Conservation (phyloP, 2,329 filamentous ascomycete species). For the Penicillium carneum region DNA sequence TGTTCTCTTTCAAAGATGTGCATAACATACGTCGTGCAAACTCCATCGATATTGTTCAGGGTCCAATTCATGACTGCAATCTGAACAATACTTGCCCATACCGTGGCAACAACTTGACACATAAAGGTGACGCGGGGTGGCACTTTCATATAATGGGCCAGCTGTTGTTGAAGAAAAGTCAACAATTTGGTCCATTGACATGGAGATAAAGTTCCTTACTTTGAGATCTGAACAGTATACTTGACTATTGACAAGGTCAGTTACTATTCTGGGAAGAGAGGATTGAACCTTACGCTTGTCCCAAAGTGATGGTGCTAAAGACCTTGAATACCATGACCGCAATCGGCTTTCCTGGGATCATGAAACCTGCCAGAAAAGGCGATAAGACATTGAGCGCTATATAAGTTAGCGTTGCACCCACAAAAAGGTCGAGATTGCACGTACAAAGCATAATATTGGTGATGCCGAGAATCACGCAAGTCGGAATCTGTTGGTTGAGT, state of each 20-base stretch:
- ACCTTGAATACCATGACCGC: slow-evolving; percentile 40
- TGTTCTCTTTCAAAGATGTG: slow-evolving; percentile 16
- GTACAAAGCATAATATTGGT: slow-evolving; percentile 35
- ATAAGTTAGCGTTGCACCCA: neutral
- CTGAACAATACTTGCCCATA: slow-evolving; percentile 56
- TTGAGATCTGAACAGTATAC: slow-evolving; percentile 30
- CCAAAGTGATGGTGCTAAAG: slow-evolving; percentile 38
- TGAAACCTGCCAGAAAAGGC: slow-evolving; percentile 37
- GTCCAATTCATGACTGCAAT: slow-evolving; percentile 58
- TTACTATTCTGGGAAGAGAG: neutral
- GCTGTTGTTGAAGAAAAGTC: slow-evolving; percentile 18
- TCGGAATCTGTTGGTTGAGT: slow-evolving; percentile 29
- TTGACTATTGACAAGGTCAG: slow-evolving; percentile 21
- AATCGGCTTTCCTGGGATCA: slow-evolving; percentile 38
- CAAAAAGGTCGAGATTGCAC: neutral
- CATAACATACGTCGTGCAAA: slow-evolving; percentile 49
- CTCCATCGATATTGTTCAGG: slow-evolving; percentile 52
- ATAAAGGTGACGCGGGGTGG: slow-evolving; percentile 58
- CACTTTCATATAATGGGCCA: slow-evolving; percentile 42
- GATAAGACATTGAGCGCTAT: slow-evolving; percentile 37
- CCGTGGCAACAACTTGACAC: slow-evolving; percentile 57
- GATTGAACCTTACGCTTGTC: slow-evolving; percentile 31
- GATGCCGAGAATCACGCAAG: slow-evolving; percentile 36
- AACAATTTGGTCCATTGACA: neutral
- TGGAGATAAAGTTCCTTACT: slow-evolving; percentile 3